phyloP scores from a whole-genome alignment of 129 eudicot species.

The Artemisia annua region DNA sequence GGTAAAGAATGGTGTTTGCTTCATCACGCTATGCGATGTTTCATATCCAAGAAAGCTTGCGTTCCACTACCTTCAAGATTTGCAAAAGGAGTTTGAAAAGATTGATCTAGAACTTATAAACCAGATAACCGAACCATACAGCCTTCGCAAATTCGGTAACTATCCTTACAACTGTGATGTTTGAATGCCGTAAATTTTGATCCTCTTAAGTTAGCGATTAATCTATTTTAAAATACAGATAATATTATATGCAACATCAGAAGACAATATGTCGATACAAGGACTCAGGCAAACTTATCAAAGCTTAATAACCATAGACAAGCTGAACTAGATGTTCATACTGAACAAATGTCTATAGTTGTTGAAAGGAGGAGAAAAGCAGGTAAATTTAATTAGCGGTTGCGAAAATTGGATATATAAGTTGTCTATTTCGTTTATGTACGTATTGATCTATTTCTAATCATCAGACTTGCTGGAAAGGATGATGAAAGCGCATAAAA shows the following conservation, averaged over 20 bases:
- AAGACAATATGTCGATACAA: slow-evolving; percentile 54
- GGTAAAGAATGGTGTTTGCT: slow-evolving; percentile 58
- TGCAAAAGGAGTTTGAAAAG: slow-evolving; percentile 50
- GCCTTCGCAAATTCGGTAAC: too few species aligned
- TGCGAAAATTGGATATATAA: background rate
- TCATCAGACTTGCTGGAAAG: slow-evolving; percentile 43
- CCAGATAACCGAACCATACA: background rate
- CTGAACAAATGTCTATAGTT: slow-evolving; percentile 42
- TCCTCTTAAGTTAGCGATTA: background rate
- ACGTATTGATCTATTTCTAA: background rate
- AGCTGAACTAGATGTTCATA: slow-evolving; percentile 27
- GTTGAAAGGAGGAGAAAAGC: slow-evolving; percentile 52
- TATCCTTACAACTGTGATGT: too few species aligned
- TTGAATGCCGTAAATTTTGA: too few species aligned
- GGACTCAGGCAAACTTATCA: slow-evolving; percentile 60
- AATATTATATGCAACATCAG: slow-evolving; percentile 45
- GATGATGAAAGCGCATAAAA: slow-evolving; percentile 41
- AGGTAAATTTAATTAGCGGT: slow-evolving; percentile 29
- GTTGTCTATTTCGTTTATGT: slow-evolving; percentile 1
- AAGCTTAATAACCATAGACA: slow-evolving; percentile 43
- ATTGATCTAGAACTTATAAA: slow-evolving; percentile 25
- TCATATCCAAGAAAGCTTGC: slow-evolving; percentile 61
- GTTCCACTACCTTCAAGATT: slow-evolving; percentile 49
- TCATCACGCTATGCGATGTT: slow-evolving; percentile 50
- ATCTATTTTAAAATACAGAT: slow-evolving; percentile 19